A percentile compares a stretch with the other conserved stretches of the same genome.
These are phyloP conservation scores for Sherardia arvensis DNA, from an alignment of 257 asterid genomes.

Conservation along the genomic window DNA sequence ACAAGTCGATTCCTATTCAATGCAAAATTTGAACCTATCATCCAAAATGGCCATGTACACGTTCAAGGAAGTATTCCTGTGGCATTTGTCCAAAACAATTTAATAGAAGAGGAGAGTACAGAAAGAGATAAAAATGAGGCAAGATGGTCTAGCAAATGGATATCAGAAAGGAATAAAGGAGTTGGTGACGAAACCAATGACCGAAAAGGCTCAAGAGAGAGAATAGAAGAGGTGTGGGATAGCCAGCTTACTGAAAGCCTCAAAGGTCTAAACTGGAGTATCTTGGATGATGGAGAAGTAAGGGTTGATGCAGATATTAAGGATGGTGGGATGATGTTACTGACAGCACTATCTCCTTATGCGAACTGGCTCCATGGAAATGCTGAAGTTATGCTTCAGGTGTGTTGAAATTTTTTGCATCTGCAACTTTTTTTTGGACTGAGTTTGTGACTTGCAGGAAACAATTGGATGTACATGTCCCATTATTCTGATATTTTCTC, in stretches of 20 bases:
- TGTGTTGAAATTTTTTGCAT: constrained; percentile 19
- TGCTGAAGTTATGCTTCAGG: constrained; percentile 98
- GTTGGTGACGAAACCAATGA: constrained; percentile 60
- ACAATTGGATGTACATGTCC: background rate
- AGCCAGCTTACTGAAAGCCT: constrained; percentile 85
- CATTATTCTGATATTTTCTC: constrained; percentile 17
- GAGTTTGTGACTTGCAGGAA: background rate
- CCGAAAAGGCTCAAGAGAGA: constrained; percentile 65
- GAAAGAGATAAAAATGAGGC: constrained; percentile 65
- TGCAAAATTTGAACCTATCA: constrained; percentile 86
- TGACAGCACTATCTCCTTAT: constrained; percentile 93
- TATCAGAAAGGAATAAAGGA: constrained; percentile 47
- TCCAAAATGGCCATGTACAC: constrained; percentile 87
- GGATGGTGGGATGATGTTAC: constrained; percentile 97
- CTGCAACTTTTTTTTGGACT: background rate
- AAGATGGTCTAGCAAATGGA: constrained; percentile 71
- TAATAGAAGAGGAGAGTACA: constrained; percentile 50
- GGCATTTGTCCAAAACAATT: constrained; percentile 55
- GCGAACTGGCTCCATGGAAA: constrained; percentile 97
- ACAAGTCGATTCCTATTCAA: constrained; percentile 81
- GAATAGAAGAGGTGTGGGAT: constrained; percentile 83
- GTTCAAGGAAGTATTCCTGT: constrained; percentile 94
- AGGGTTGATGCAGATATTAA: constrained; percentile 94
- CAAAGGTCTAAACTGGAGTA: constrained; percentile 89
- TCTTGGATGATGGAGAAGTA: constrained; percentile 92